Evolutionary conservation across 2,329 filamentous ascomycete species (phyloP).

Genomic region (Penicillium sp.): DNA sequence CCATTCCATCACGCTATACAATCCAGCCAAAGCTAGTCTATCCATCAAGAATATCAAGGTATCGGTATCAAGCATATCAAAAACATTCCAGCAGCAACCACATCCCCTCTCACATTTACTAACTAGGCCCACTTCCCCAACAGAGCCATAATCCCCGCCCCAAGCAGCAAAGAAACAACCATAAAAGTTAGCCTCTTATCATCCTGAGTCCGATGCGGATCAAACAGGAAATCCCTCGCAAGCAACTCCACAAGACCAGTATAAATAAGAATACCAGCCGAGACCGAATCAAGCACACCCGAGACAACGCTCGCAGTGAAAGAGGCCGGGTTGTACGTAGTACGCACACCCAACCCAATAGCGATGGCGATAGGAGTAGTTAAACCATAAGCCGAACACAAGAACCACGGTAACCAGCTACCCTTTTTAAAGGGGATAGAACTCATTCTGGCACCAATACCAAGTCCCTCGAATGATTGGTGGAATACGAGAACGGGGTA

Average conservation of each 20-base stretch:
- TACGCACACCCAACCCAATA: constrained; percentile 46
- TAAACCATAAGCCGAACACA: constrained; percentile 49
- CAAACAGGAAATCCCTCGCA: constrained; percentile 50
- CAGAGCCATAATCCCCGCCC: constrained; percentile 47
- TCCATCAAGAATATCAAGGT: neutral
- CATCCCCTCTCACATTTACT: neutral
- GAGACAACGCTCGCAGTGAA: constrained; percentile 44
- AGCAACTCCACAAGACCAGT: constrained; percentile 50
- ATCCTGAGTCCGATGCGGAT: constrained; percentile 43
- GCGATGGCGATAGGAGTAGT: constrained; percentile 51
- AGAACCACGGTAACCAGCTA: constrained; percentile 47
- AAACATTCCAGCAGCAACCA: neutral
- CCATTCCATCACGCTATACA: neutral
- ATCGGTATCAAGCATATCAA: neutral
- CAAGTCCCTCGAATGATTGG: constrained; percentile 60
- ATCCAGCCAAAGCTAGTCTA: neutral
- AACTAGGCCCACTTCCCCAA: constrained; percentile 49
- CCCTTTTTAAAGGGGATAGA: constrained; percentile 50
- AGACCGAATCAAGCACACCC: constrained; percentile 47
- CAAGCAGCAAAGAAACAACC: constrained; percentile 39
- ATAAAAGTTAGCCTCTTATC: constrained; percentile 41
- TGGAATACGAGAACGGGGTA: constrained; percentile 61
- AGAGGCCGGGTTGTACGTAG: constrained; percentile 41
- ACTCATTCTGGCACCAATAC: constrained; percentile 58
- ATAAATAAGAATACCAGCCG: constrained; percentile 50